Percentiles rank a stretch among this genome's conserved stretches.
Evolutionary conservation across 768 basidiomycete species (phyloP).

Genomic region (Megacollybia marginata): DNA sequence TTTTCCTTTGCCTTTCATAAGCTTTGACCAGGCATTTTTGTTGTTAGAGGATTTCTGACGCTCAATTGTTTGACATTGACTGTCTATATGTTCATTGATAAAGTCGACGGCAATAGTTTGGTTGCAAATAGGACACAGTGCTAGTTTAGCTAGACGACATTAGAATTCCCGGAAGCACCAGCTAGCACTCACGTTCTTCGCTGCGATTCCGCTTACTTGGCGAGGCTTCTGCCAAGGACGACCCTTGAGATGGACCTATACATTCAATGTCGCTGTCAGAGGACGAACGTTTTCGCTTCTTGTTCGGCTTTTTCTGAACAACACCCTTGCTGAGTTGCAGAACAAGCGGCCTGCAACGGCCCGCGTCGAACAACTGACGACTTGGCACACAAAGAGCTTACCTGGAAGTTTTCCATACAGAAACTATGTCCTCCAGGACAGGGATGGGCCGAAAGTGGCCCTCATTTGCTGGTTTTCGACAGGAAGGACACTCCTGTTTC

Average conservation of each 20-base stretch:
- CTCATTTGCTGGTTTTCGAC: conserved; percentile 53
- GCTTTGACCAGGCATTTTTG: conserved; percentile 35
- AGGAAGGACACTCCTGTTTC: conserved; percentile 68
- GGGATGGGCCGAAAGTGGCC: conserved; percentile 59
- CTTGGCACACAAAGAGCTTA: conserved; percentile 19
- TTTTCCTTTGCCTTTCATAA: conserved; percentile 44
- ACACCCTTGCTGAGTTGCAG: background rate
- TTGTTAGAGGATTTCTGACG: conserved; percentile 19
- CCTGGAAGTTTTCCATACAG: conserved; percentile 71
- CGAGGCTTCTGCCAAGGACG: background rate
- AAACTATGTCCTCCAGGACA: conserved; percentile 61
- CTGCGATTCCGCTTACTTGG: background rate
- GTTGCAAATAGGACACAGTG: conserved; percentile 55
- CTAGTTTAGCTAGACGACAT: background rate
- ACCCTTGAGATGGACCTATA: conserved; percentile 14
- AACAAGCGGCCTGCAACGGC: no score
- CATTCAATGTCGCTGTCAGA: conserved; percentile 21
- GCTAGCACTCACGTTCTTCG: background rate
- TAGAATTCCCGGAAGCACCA: no score
- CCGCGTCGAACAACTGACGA: background rate
- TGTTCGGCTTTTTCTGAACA: conserved; percentile 11
- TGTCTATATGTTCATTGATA: conserved; percentile 66
- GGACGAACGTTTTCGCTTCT: conserved; percentile 29
- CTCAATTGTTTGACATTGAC: conserved; percentile 34
- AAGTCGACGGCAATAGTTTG: conserved; percentile 32